Evolutionary conservation across 2,329 filamentous ascomycete species (phyloP).

Genomic region (Metarhizium anisopliae): DNA sequence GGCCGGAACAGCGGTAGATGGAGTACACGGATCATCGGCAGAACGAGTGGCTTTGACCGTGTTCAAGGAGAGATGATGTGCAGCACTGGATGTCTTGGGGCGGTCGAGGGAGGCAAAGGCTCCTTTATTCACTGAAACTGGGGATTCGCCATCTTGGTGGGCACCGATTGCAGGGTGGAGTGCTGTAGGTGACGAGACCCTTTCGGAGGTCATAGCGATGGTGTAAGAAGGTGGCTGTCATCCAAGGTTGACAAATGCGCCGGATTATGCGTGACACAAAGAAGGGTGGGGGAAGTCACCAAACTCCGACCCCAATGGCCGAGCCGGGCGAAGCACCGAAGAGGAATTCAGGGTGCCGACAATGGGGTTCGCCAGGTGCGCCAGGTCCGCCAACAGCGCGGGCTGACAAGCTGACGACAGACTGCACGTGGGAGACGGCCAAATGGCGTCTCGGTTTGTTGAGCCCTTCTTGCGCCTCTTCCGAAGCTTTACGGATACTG

Average conservation of each 20-base stretch:
- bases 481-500: background rate
- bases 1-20: conserved; percentile 15
- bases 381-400: no score
- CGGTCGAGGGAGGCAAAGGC: conserved; percentile 7
- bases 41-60: conserved; percentile 11
- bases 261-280: background rate
- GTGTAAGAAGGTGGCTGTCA: background rate
- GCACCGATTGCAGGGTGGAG: conserved; percentile 42
- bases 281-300: background rate
- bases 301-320: conserved; percentile 18
- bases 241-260: no score
- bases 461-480: background rate
- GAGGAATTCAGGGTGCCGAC: conserved; percentile 8
- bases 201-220: conserved; percentile 21
- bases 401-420: background rate
- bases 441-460: background rate
- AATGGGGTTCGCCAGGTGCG: background rate
- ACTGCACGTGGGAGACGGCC: background rate
- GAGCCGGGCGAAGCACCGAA: conserved; percentile 15
- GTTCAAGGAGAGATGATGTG: conserved; percentile 12
- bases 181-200: conserved; percentile 35
- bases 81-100: conserved; percentile 10
- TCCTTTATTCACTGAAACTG: conserved; percentile 5
- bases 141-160: conserved; percentile 13
- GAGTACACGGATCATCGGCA: conserved; percentile 10